Conservation (phyloP, 75 land plant species). For the Cupressus sempervirens region DNA sequence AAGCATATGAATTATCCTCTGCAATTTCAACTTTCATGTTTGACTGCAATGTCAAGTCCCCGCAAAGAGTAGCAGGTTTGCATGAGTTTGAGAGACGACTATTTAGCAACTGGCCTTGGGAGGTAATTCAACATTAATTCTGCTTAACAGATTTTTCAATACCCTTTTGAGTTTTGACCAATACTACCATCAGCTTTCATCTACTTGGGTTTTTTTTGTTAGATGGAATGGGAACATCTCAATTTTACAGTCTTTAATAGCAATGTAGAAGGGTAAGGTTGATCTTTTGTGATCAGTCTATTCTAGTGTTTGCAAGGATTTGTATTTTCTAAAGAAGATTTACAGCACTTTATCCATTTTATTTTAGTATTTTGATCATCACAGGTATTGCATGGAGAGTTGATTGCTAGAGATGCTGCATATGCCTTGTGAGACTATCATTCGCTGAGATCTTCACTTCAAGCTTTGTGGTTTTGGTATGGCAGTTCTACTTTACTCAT, state of each 20-base stretch:
- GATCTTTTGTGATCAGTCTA: too few relatives aligned
- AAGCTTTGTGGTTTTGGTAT: too few relatives aligned
- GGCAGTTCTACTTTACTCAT: conserved; percentile 25
- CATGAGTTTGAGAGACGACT: neutral
- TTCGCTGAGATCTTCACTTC: conserved; percentile 66
- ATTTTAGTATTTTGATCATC: neutral
- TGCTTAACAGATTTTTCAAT: too few relatives aligned
- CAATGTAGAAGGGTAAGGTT: too few relatives aligned
- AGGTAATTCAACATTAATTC: neutral
- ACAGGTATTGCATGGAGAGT: conserved; percentile 55
- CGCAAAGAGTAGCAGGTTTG: neutral
- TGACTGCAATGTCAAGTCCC: conserved; percentile 15
- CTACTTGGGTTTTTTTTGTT: conserved; percentile 32
- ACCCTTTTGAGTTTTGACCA: conserved; percentile 36
- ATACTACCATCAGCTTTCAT: conserved; percentile 75
- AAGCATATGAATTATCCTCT: conserved; percentile 44
- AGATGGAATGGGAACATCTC: conserved; percentile 33
- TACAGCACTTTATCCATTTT: neutral
- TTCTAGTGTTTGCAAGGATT: conserved; percentile 16
- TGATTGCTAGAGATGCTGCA: conserved; percentile 75
- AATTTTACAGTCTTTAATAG: conserved; percentile 17
- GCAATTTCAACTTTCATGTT: conserved; percentile 16
- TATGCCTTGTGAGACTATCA: conserved; percentile 66
- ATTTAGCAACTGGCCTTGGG: neutral
- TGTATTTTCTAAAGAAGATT: neutral